Evolutionary conservation across 805 yeast genomes (phyloP), one percentile per base, ranked within the genome.

Genomic region (Saccharomycopsis fibuligera): DNA sequence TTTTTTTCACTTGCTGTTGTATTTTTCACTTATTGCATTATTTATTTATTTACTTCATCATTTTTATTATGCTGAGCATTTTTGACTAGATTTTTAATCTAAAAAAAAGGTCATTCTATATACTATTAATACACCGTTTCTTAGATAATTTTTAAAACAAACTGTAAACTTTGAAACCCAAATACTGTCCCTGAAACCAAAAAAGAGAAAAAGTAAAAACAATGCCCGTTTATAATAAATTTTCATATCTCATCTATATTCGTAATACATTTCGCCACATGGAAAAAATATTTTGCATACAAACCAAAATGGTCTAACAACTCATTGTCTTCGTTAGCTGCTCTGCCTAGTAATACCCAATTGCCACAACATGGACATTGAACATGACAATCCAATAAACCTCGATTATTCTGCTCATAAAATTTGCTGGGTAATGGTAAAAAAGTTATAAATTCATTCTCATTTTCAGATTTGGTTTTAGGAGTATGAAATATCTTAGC

Each of bases 311-410:
- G 17, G 6, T 44, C 44, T 21, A 47, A 35, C 10, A 38, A 12
- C 30, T 29, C 35, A 5, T 39, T 45, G 17, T 31, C 41, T 27
- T 41, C 48, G 16, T 37, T 45, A 12, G 14, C n/a, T 5, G 27
- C 6, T 14, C 31, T n/a, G 6, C 54, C 54, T 12, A 51, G 39
- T 12, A 41, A n/a, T 21, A 47, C 25, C 54, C 54, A 51, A 9
- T 6, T 16, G 3, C 47, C 37, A 38, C 54, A 51, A 23, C 35
- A 22, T 9, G 35, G 27, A 23, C 50, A 46, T 12, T 42, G 46
- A 8, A 44, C 54, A 40, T 39, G 31, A 14, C 35, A 39, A 24
- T 51, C 36, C 17, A 25, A 22, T 17, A 48, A 42, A 14, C 17
- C n/a, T 3, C 37, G 19, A 35, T 24, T 35, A n/a, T 36, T 36